phyloP scores from a whole-genome alignment of 2,329 filamentous ascomycete species.

The Verticillium tricorpus region DNA sequence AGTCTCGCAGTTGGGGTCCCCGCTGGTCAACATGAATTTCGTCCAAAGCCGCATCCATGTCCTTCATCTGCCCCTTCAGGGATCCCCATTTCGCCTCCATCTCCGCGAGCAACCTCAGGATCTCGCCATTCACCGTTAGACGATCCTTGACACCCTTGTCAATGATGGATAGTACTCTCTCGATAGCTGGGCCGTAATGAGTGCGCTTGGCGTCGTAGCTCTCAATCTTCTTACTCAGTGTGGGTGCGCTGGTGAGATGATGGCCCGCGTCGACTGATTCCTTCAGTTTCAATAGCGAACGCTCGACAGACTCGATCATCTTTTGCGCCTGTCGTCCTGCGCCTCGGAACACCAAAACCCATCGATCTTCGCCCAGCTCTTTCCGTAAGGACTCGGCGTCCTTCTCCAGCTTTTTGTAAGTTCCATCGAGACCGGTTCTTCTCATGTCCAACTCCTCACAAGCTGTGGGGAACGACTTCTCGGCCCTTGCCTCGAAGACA shows the following conservation, averaged over 20 bases:
- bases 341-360: conserved; percentile 92
- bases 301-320: conserved; percentile 93
- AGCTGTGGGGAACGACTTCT: conserved; percentile 78
- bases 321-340: conserved; percentile 89
- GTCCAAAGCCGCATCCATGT: conserved; percentile 71
- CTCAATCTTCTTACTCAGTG: conserved; percentile 78
- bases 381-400: conserved; percentile 86
- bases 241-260: conserved; percentile 66
- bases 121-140: conserved; percentile 95
- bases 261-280: conserved; percentile 73
- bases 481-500: conserved; percentile 76
- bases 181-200: conserved; percentile 91
- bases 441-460: conserved; percentile 83
- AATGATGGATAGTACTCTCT: conserved; percentile 85
- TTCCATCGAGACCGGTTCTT: conserved; percentile 69
- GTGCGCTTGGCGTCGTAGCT: conserved; percentile 92
- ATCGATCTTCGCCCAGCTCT: conserved; percentile 91
- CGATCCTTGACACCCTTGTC: conserved; percentile 93
- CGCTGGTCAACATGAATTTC: conserved; percentile 61
- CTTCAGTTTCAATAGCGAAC: conserved; percentile 76
- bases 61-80: conserved; percentile 70
- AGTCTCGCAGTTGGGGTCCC: conserved; percentile 79
- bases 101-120: conserved; percentile 78
- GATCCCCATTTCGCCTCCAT: conserved; percentile 78
- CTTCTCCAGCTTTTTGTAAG: conserved; percentile 81